Evolutionary conservation across 2,329 filamentous ascomycete species (phyloP).

Genomic region (Tolypocladium pustulatum): DNA sequence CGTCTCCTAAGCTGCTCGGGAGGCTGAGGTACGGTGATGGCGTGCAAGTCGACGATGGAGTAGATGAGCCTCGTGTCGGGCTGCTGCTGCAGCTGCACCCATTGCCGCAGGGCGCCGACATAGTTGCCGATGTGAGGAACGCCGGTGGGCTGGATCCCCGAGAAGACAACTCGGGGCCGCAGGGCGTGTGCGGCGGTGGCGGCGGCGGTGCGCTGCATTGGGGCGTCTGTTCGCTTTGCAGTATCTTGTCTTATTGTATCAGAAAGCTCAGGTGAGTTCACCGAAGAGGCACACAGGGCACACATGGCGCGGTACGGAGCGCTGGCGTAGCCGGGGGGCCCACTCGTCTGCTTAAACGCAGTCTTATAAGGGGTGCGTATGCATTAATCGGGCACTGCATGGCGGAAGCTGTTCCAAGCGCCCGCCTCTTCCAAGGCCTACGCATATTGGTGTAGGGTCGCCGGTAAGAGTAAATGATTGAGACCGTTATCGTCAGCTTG

Average conservation of each 20-base stretch:
- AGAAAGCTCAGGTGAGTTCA: not conserved
- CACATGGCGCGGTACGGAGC: not conserved
- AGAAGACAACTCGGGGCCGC: conserved; percentile 58
- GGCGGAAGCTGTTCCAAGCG: not conserved
- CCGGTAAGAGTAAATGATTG: too few species aligned
- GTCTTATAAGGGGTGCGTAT: not conserved
- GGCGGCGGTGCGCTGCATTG: not conserved
- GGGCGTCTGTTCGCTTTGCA: not conserved
- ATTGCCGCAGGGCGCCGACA: conserved; percentile 76
- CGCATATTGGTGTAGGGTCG: too few species aligned
- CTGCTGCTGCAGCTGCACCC: conserved; percentile 66
- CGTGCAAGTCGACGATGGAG: conserved; percentile 88
- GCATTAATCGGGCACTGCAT: not conserved
- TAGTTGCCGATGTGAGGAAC: conserved; percentile 94
- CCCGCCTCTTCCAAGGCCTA: too few species aligned
- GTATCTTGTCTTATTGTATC: not conserved
- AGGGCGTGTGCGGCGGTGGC: not conserved
- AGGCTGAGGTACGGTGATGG: conserved; percentile 70
- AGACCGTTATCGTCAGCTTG: not conserved
- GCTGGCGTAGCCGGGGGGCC: not conserved
- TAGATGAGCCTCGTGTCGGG: conserved; percentile 57
- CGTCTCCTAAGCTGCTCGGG: conserved; percentile 48
- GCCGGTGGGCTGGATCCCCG: conserved; percentile 93
- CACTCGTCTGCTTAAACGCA: not conserved
- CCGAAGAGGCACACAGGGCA: too few species aligned